phyloP scores from a whole-genome alignment of 306 rosid species.

The Vigna radiata region DNA sequence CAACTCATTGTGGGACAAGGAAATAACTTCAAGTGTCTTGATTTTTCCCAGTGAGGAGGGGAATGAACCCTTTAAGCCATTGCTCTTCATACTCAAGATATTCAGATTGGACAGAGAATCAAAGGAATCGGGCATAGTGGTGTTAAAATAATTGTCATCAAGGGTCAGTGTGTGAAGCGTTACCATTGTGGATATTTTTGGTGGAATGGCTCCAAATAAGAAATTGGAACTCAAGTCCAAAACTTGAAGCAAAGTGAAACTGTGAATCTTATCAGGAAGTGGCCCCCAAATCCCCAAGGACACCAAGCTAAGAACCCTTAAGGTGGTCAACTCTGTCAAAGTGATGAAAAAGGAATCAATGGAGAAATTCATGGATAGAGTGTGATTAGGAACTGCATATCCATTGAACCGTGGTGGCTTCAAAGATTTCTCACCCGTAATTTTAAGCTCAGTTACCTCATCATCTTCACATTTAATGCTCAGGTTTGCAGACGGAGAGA shows the following conservation, averaged over 20 bases:
- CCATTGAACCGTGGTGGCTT: conserved; percentile 63
- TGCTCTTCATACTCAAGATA: conserved; percentile 73
- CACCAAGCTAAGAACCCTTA: conserved; percentile 82
- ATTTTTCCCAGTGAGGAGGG: conserved; percentile 66
- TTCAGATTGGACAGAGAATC: conserved; percentile 69
- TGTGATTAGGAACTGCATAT: conserved; percentile 65
- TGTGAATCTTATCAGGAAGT: conserved; percentile 74
- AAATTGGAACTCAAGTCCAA: conserved; percentile 84
- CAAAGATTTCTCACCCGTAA: conserved; percentile 67
- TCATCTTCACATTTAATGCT: conserved; percentile 64
- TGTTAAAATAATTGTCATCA: conserved; percentile 70
- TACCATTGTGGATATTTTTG: conserved; percentile 62
- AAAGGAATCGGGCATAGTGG: conserved; percentile 69
- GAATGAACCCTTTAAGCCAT: conserved; percentile 64
- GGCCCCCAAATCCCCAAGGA: conserved; percentile 90
- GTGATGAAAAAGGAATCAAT: conserved; percentile 73
- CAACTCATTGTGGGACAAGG: conserved; percentile 70
- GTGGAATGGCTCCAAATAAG: conserved; percentile 71
- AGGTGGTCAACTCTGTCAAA: conserved; percentile 65
- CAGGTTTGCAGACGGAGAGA: conserved; percentile 56
- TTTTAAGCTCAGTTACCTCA: conserved; percentile 67
- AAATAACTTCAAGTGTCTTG: conserved; percentile 61
- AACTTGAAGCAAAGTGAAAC: conserved; percentile 69
- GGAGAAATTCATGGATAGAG: conserved; percentile 67
- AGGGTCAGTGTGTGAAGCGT: conserved; percentile 59